These are phyloP conservation scores for Bipolaris zeicola DNA, from an alignment of 2,329 filamentous ascomycete genomes.

Conservation along the genomic window DNA sequence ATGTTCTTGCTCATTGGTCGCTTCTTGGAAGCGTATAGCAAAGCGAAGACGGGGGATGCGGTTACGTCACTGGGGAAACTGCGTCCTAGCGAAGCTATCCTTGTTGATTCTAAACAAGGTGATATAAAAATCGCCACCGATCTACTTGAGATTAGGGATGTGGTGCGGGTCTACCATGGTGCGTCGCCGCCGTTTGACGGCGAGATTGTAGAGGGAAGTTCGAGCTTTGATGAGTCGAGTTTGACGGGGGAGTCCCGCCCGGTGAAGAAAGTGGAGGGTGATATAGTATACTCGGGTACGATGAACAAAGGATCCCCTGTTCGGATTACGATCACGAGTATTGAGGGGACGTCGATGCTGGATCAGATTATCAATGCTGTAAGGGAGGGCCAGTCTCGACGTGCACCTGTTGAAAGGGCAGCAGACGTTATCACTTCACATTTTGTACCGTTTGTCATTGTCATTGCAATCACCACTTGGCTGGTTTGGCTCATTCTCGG, in stretches of 20 bases:
- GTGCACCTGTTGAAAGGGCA: conserved; percentile 76
- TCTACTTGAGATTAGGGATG: conserved; percentile 61
- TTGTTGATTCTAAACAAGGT: conserved; percentile 59
- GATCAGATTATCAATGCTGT: conserved; percentile 80
- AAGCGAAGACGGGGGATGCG: conserved; percentile 86
- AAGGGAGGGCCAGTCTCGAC: conserved; percentile 75
- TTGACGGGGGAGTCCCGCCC: conserved; percentile 78
- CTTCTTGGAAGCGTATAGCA: conserved; percentile 88
- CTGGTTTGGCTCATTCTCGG: conserved; percentile 72
- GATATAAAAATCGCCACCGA: conserved; percentile 64
- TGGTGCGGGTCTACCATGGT: conserved; percentile 76
- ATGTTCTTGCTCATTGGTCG: conserved; percentile 78
- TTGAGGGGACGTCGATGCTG: conserved; percentile 73
- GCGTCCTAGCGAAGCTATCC: conserved; percentile 74
- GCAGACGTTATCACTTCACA: conserved; percentile 75
- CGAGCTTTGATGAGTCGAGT: conserved; percentile 86
- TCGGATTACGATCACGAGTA: conserved; percentile 66
- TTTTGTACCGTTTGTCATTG: conserved; percentile 74
- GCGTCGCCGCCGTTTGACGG: conserved; percentile 87
- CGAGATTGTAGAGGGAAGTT: conserved; percentile 59
- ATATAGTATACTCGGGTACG: conserved; percentile 73
- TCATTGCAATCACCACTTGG: conserved; percentile 74
- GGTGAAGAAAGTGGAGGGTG: conserved; percentile 67
- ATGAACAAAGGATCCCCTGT: conserved; percentile 72
- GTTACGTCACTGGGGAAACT: conserved; percentile 79